Conservation (phyloP, 345 rosid genomes). For the Euphorbia pulcherrima region DNA sequence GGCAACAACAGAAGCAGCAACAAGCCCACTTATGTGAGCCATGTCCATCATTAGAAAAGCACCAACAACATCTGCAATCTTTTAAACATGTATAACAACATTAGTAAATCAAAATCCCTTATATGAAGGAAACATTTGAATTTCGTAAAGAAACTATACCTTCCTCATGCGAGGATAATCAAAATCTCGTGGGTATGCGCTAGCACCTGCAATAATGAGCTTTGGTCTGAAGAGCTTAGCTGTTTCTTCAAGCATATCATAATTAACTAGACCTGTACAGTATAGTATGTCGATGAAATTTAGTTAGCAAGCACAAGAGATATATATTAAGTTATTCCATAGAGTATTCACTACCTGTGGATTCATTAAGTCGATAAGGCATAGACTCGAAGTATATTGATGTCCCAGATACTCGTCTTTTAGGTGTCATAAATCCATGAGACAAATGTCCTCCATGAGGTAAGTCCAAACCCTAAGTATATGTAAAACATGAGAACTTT, state of each 20-base stretch:
- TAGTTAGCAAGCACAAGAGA: conserved; percentile 5
- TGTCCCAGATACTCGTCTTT: conserved; percentile 87
- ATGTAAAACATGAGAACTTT: conserved; percentile 12
- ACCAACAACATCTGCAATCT: conserved; percentile 91
- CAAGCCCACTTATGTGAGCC: conserved; percentile 97
- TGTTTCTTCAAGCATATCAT: conserved; percentile 90
- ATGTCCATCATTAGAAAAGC: conserved; percentile 98
- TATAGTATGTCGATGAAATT: conserved; percentile 18
- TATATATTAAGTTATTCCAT: background rate
- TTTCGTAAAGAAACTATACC: conserved; percentile 38
- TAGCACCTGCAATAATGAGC: conserved; percentile 92
- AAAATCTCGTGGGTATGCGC: conserved; percentile 93
- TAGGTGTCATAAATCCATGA: conserved; percentile 95
- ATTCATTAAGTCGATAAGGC: conserved; percentile 93
- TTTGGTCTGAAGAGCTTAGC: conserved; percentile 83
- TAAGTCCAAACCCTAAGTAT: conserved; percentile 70
- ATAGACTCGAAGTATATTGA: conserved; percentile 91
- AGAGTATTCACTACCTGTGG: conserved; percentile 50
- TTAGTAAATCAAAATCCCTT: conserved; percentile 24
- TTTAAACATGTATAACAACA: conserved; percentile 24
- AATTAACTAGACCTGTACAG: conserved; percentile 84
- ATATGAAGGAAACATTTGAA: background rate
- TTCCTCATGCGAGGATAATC: conserved; percentile 91
- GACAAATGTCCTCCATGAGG: conserved; percentile 95
- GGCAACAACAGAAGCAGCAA: conserved; percentile 85